Conservation (phyloP, 768 basidiomycete genomes). For the Mycena alexandri region DNA sequence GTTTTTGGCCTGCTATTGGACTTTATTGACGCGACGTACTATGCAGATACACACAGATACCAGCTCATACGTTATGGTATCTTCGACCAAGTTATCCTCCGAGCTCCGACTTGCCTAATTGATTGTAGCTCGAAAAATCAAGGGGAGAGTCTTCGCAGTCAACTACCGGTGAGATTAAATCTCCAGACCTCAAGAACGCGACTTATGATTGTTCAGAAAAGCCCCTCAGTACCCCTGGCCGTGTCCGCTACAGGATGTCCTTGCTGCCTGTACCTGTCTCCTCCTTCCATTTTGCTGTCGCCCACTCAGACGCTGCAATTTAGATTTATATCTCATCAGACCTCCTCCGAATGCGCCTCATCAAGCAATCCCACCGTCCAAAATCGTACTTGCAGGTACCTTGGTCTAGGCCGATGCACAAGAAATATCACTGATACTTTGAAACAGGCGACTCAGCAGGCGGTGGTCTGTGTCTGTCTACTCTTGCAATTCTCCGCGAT, state of each 20-base stretch:
- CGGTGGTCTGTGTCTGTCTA: constrained; percentile 71
- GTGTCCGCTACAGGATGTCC: constrained; percentile 78
- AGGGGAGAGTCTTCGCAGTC: constrained; percentile 74
- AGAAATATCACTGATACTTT: neutral
- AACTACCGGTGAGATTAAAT: constrained; percentile 57
- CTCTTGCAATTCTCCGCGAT: constrained; percentile 77
- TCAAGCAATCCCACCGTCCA: constrained; percentile 70
- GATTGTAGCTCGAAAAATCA: constrained; percentile 73
- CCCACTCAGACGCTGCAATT: neutral
- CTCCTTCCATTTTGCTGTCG: neutral
- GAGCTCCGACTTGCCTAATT: constrained; percentile 3
- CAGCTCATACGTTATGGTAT: constrained; percentile 69
- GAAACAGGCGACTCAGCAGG: constrained; percentile 76
- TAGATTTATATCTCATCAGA: constrained; percentile 80
- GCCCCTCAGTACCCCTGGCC: constrained; percentile 91
- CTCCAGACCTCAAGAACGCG: neutral
- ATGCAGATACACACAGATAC: constrained; percentile 69
- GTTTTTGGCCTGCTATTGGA: constrained; percentile 8
- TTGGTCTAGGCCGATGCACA: neutral
- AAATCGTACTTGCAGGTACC: constrained; percentile 75
- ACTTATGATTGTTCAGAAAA: constrained; percentile 58
- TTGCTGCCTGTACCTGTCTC: constrained; percentile 70
- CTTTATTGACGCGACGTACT: neutral
- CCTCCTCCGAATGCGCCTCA: constrained; percentile 77
- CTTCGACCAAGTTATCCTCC: neutral